A percentile compares a stretch with the other conserved stretches of the same genome.
Evolutionary conservation across 129 eudicot species (phyloP).

Genomic region (Sambucus nigra): DNA sequence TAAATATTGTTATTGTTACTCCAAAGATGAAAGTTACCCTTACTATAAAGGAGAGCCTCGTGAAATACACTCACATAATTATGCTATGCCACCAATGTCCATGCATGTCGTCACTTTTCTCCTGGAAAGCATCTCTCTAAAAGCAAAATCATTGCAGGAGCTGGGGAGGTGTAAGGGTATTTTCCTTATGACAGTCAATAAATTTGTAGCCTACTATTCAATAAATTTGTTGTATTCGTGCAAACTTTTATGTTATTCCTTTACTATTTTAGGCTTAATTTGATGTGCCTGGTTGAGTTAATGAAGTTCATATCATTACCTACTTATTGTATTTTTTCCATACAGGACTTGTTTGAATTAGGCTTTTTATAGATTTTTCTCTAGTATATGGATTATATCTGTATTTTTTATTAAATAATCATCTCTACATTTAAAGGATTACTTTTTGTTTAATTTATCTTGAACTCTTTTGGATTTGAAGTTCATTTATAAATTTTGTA

Average conservation of each 20-base stretch:
- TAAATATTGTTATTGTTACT: constrained; percentile 54
- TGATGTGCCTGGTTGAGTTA: background rate
- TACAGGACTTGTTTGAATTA: no score
- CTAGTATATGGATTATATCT: background rate
- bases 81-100: constrained; percentile 47
- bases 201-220: background rate
- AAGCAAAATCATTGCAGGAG: constrained; percentile 74
- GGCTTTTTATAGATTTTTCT: background rate
- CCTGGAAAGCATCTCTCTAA: constrained; percentile 74
- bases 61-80: constrained; percentile 43
- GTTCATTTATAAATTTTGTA: no score
- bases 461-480: no score
- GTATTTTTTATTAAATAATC: background rate
- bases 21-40: constrained; percentile 75
- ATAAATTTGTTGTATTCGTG: background rate
- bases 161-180: constrained; percentile 81
- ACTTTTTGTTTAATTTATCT: no score
- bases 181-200: background rate
- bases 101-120: constrained; percentile 66
- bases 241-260: background rate
- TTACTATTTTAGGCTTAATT: background rate
- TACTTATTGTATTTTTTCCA: background rate
- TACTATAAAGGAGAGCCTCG: constrained; percentile 36
- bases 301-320: background rate
- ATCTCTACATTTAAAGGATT: no score